Percentiles rank a stretch among this genome's conserved stretches.
Evolutionary conservation across 2,329 filamentous ascomycete genomes (phyloP).

Genomic region (Calonectria crousiana): DNA sequence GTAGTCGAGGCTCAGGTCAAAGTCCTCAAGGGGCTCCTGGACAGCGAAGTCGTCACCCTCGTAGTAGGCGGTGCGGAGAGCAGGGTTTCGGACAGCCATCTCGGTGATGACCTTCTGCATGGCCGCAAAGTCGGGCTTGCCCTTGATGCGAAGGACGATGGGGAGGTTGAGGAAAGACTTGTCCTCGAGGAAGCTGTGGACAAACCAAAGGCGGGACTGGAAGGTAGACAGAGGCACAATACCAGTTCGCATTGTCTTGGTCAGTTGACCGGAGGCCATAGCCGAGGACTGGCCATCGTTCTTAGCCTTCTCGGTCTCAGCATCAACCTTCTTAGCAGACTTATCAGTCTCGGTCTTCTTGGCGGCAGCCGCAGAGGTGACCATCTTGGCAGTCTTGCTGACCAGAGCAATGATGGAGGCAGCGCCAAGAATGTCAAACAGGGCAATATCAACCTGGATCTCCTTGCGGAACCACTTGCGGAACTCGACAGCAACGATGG

Average conservation of each 20-base stretch:
- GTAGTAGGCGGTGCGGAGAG: conserved; percentile 38
- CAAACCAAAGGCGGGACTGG: conserved; percentile 43
- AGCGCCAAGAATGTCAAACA: conserved; percentile 40
- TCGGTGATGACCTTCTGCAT: conserved; percentile 36
- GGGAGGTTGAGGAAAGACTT: conserved; percentile 41
- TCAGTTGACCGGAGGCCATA: conserved; percentile 39
- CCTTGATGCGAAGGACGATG: conserved; percentile 40
- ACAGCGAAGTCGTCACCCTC: conserved; percentile 41
- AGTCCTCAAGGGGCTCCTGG: conserved; percentile 38
- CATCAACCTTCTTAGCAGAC: conserved; percentile 29
- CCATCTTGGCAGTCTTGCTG: conserved; percentile 38
- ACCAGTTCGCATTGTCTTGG: conserved; percentile 22
- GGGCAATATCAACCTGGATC: conserved; percentile 40
- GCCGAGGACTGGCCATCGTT: conserved; percentile 25
- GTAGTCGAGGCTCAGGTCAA: conserved; percentile 34
- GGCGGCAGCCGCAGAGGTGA: conserved; percentile 24
- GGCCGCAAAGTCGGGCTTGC: conserved; percentile 31
- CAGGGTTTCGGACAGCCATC: conserved; percentile 38
- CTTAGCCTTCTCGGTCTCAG: conserved; percentile 19
- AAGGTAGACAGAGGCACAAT: conserved; percentile 40
- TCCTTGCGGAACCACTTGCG: conserved; percentile 41
- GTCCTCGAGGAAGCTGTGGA: conserved; percentile 42
- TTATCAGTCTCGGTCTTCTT: conserved; percentile 31
- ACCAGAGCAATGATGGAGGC: conserved; percentile 38
- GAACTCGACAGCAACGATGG: conserved; percentile 44